Base-by-base conservation (phyloP, 1,284 basidiomycete genomes). In the Apiotrichum gamsii region DNA sequence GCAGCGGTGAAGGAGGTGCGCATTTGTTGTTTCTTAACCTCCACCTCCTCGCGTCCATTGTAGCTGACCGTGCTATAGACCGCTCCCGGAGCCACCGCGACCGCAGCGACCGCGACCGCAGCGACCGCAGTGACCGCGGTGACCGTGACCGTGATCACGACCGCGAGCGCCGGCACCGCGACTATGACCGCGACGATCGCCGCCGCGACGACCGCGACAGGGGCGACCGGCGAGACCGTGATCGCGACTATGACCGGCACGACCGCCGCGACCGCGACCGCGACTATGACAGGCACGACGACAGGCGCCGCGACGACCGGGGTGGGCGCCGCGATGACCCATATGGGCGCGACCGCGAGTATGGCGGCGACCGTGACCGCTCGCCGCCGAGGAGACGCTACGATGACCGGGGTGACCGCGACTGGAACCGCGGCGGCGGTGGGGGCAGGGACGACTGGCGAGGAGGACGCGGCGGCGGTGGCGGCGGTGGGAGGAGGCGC, bases 401-500 rank as follows among this genome's bases (percentile, higher is more conserved):
- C 19, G 43, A 47, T 21, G 50, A 52, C 28, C 38, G 44, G 23
- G 36, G 44, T n/a, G 45, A 45, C 38, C 45, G 33, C 10, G 54
- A 56, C 28, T 47, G 57, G 54, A 56, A 59, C 41, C 40, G 48
- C 21, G 43, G 54, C 13, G 28, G 45, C 21, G 45, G 57, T 19
- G 47, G 55, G 5, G 54, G 57, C 6, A 51, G 61, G 5, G 58
- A 54, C 28, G 31, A n/a, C 16, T 18, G 44, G 4, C 6, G 25
- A 11, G 39, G 42, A 14, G 58, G 51, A 18, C 29, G 54, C 23
- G 50, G 66, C 21, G 64, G 58, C 51, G 67, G 60, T n/a, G 74
- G 73, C 14, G 67, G 72, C 25, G 70, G 72, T 23, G 70, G 70
- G 33, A 70, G 76, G 25, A 51, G 67, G 20, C 77, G 76, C 24